Base-by-base conservation (phyloP, 164 flowering plant genomes). In the Chloranthus sessilifolius region DNA sequence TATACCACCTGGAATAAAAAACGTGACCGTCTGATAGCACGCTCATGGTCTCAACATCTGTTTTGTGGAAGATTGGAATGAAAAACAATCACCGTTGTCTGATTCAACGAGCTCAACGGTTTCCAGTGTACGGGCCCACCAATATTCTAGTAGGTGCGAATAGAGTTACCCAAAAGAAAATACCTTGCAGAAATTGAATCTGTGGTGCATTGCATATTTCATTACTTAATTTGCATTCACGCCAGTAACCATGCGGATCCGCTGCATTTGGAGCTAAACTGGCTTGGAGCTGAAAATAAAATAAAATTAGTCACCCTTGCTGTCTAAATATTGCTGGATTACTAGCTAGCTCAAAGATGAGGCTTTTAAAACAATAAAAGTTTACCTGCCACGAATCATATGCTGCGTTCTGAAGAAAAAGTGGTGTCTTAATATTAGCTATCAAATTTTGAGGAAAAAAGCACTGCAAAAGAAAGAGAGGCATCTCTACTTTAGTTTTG, bases 331-430 rank as follows among this genome's bases (percentile, higher is more conserved):
- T 19, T 16, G 9, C 16, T 26, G 26, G 16, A 26, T 27, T 24
- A 17, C 14, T 17, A 36, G 4, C 5, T 38, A 4, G 19, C 14
- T 31, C 21, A 15, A 51, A 23, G 12, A 20, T 33, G 17, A 31
- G 11, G 14, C 10, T 20, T 34, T 7, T 5, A 48, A 43, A 2
- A 1, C 44, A 43, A 60, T 27, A 22, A 48, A 41, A 23, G 19
- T 43, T 67, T 72, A 89, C 97, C 95, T 83, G 97, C 97, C 97
- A 88, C 21, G 85, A 42, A 63, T 88, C 97, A 65, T n/a, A n/a
- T n/a, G n/a, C n/a, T n/a, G n/a, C n/a, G n/a, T n/a, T 87, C 58
- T 84, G 60, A 49, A 84, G 60, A 55, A 84, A 84, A n/a, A 82
- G 50, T 4, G 96, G 96, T 15, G 92, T 87, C 59, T 42, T 67